Evolutionary conservation across 1,284 basidiomycete genomes (phyloP).

Genomic region (Fereydounia khargensis): DNA sequence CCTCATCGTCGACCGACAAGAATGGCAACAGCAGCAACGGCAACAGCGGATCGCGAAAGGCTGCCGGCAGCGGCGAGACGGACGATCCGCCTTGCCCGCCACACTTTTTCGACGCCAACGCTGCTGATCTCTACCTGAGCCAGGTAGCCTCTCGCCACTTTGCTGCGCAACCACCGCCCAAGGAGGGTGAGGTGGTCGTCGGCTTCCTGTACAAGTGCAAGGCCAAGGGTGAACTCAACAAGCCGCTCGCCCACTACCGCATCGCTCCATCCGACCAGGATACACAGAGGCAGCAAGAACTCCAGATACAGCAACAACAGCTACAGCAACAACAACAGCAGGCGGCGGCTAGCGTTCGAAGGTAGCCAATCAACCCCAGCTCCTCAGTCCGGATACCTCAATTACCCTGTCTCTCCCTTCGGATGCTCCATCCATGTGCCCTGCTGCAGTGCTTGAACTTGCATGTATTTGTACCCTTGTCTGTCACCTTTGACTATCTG

Average conservation of each 20-base stretch:
- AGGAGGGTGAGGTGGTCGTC: slow-evolving; percentile 50
- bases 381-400: too few species aligned
- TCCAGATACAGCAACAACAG: too few species aligned
- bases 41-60: slow-evolving; percentile 7
- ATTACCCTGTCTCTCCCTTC: too few species aligned
- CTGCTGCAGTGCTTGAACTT: too few species aligned
- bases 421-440: too few species aligned
- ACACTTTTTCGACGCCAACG: slow-evolving; percentile 44
- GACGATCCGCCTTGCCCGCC: slow-evolving; percentile 36
- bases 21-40: slow-evolving; percentile 7
- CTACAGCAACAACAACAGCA: too few species aligned
- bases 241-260: slow-evolving; percentile 25
- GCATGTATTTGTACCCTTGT: too few species aligned
- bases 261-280: slow-evolving; percentile 15
- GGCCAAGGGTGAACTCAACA: slow-evolving; percentile 38
- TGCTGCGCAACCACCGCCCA: slow-evolving; percentile 38
- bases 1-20: slow-evolving; percentile 2
- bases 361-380: too few species aligned
- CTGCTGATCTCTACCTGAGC: slow-evolving; percentile 36
- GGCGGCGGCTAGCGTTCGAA: too few species aligned
- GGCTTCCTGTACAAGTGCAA: slow-evolving; percentile 47
- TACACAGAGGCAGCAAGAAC: too few species aligned
- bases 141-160: slow-evolving; percentile 42
- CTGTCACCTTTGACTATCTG: too few species aligned
- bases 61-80: slow-evolving; percentile 4